A percentile compares a stretch with the other conserved stretches of the same genome.
phyloP scores from a whole-genome alignment of 129 eudicot genomes.

The Arctium lappa region DNA sequence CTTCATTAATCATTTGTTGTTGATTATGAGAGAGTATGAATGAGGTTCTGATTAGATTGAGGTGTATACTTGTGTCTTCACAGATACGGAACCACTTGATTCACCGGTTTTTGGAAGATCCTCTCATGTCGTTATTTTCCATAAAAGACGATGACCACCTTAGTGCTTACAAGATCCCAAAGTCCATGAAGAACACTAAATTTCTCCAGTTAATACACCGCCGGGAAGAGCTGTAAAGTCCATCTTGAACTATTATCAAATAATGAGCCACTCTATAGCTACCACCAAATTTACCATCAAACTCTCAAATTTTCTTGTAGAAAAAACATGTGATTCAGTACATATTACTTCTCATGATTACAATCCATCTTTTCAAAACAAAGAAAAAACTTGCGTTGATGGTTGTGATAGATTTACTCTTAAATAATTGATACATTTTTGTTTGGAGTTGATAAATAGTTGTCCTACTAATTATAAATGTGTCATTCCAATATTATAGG shows the following conservation, averaged over 20 bases:
- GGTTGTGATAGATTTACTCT: neutral
- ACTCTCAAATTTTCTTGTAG: neutral
- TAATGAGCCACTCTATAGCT: neutral
- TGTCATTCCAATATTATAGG: neutral
- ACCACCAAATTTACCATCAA: neutral
- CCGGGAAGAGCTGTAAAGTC: constrained; percentile 72
- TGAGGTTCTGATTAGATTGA: constrained; percentile 3
- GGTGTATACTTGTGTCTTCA: constrained; percentile 10
- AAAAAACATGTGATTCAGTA: neutral
- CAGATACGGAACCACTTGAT: constrained; percentile 88
- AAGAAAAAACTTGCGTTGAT: neutral
- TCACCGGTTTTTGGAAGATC: constrained; percentile 85
- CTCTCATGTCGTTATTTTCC: constrained; percentile 62
- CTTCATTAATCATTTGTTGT: neutral
- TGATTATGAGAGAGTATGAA: neutral
- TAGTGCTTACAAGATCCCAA: constrained; percentile 88
- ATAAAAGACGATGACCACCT: constrained; percentile 89
- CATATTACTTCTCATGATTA: constrained; percentile 2
- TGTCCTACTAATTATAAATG: neutral
- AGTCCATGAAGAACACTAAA: constrained; percentile 46
- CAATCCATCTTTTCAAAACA: neutral
- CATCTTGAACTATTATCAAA: neutral
- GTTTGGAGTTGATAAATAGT: neutral
- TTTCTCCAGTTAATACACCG: constrained; percentile 89
- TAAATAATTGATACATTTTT: neutral